phyloP scores from a whole-genome alignment of 2,329 filamentous ascomycete genomes.

The Cryoendolithus antarcticus region DNA sequence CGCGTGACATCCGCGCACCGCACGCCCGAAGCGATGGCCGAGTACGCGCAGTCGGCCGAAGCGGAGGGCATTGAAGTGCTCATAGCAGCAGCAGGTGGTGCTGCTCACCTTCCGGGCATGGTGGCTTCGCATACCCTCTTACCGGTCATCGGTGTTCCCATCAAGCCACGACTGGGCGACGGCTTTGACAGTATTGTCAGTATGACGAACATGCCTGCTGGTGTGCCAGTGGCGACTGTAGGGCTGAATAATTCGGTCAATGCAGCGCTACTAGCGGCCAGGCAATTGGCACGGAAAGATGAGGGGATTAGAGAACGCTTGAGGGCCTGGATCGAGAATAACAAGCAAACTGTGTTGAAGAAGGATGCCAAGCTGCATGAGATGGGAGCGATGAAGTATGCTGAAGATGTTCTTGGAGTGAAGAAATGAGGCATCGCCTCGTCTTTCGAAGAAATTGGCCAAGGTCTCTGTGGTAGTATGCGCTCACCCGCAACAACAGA shows the following conservation, averaged over 20 bases:
- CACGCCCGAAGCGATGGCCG: slow-evolving; percentile 36
- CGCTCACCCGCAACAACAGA: too few species aligned
- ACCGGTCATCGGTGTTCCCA: slow-evolving; percentile 39
- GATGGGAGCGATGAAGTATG: slow-evolving; percentile 31
- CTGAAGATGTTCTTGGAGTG: slow-evolving; percentile 13
- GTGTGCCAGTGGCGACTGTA: slow-evolving; percentile 29
- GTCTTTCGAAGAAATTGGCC: too few species aligned
- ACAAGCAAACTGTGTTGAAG: slow-evolving; percentile 50
- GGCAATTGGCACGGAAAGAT: slow-evolving; percentile 36
- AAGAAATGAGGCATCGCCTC: too few species aligned
- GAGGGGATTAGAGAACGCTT: slow-evolving; percentile 45
- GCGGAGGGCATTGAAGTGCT: slow-evolving; percentile 30
- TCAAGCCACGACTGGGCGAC: slow-evolving; percentile 38
- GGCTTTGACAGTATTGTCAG: slow-evolving; percentile 38
- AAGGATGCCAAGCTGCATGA: slow-evolving; percentile 49
- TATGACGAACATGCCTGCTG: slow-evolving; percentile 40
- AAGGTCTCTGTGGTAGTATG: too few species aligned
- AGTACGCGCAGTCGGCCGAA: slow-evolving; percentile 30
- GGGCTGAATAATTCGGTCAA: slow-evolving; percentile 36
- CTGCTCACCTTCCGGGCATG: slow-evolving; percentile 41
- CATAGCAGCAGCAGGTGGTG: slow-evolving; percentile 38
- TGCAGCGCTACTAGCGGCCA: slow-evolving; percentile 34
- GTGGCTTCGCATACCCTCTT: slow-evolving; percentile 37
- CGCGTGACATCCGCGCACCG: slow-evolving; percentile 64
- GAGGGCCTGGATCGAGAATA: slow-evolving; percentile 48